Evolutionary conservation across 2,329 filamentous ascomycete genomes (phyloP), one percentile per base, ranked within the genome.

Genomic region (Beauveria sp.): DNA sequence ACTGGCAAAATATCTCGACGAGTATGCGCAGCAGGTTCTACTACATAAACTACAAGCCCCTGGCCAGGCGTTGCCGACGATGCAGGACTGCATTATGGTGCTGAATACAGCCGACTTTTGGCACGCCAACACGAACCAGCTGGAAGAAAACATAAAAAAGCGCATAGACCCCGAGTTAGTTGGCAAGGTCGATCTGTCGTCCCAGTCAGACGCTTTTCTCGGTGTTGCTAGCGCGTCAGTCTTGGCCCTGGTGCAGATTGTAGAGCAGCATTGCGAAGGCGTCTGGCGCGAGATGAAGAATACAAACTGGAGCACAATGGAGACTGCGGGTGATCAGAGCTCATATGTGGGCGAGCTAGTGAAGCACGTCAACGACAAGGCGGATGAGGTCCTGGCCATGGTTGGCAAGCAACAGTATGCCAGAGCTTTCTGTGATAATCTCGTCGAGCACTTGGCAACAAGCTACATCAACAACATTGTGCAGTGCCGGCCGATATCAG

Each of bases 71-170:
- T 81, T 64, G 0, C 78, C 83, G 2, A 75, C 79, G 3, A 69
- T 94, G 2, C 87, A 96, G 68, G 89, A 96, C 64, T 84, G 90
- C 3, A 83, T 97, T 16, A 78, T 96, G 3, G 92, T 97, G 1
- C 80, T 99, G 53, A 99, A 99, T 71, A 97, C 94, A 1, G 93
- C 94, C 0, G 94, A 99, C 70, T 99, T 97, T 73, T 99, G 94
- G 84, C 93, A 97, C 70, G 86, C 85, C 28, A 97, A 96, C 34
- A 94, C 92, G 54, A 92, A 87, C 53, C 93, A 97, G 70, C 81
- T 99, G 1, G 93, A 97, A 72, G 92, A 97, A 68, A 96, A 90
- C 73, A 92, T 99, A 73, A 93, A 91, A 75, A 88, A 90, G 67
- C 86, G 92, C 10, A 92, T 99, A 64, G 94, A 97, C 65, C 80